A percentile compares a stretch with the other conserved stretches of the same genome.
Conservation (phyloP, 495 filamentous ascomycete species). For the Aspergillus panamensis region DNA sequence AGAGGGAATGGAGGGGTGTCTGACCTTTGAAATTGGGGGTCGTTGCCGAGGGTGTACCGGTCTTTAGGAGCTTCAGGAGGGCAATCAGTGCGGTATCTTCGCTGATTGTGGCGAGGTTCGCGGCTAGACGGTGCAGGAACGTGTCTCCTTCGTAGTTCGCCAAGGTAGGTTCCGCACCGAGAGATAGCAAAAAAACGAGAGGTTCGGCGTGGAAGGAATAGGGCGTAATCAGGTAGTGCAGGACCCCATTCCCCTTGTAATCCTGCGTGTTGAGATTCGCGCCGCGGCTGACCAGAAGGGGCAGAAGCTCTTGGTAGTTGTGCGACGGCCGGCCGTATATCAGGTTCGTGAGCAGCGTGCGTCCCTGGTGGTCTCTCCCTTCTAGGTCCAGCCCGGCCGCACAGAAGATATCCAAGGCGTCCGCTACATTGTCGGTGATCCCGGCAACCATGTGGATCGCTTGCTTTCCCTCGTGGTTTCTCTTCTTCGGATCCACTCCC, state of each 20-base stretch:
- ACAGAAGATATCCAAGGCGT: conserved; percentile 18
- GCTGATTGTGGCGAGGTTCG: conserved; percentile 6
- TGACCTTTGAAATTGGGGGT: conserved; percentile 21
- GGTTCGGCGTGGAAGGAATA: neutral
- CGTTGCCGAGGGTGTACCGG: conserved; percentile 14
- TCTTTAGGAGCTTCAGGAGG: conserved; percentile 1
- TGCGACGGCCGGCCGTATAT: conserved; percentile 11
- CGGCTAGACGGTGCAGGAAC: conserved; percentile 16
- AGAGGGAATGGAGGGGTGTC: conserved; percentile 28
- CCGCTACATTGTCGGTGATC: conserved; percentile 1
- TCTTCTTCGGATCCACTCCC: conserved; percentile 17
- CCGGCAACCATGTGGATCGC: conserved; percentile 14
- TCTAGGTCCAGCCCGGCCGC: conserved; percentile 24
- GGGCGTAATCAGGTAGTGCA: conserved; percentile 15
- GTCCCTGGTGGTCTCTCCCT: conserved; percentile 19
- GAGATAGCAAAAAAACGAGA: conserved; percentile 12
- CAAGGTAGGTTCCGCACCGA: conserved; percentile 15
- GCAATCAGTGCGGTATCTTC: conserved; percentile 1
- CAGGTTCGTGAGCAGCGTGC: conserved; percentile 17
- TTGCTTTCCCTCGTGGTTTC: conserved; percentile 19
- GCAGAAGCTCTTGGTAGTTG: conserved; percentile 10
- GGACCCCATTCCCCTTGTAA: conserved; percentile 20
- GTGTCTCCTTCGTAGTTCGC: conserved; percentile 22
- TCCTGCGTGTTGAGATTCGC: conserved; percentile 24
- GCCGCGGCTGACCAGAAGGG: conserved; percentile 13